Evolutionary conservation across 1,284 basidiomycete species (phyloP).

Genomic region (Cryptococcus sp.): DNA sequence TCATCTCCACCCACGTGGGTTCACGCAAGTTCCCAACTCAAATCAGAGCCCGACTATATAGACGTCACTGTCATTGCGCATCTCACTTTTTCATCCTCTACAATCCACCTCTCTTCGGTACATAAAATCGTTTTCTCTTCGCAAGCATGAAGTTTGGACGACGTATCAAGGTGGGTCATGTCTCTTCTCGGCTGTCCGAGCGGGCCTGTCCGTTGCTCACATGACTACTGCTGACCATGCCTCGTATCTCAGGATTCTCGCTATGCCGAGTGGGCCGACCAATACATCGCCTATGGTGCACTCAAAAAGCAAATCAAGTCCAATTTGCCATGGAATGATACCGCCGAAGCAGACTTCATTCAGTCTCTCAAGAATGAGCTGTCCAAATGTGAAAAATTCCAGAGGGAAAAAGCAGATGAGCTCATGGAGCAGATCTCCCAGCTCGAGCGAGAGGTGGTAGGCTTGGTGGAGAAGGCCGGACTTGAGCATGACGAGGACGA

Average conservation of each 20-base stretch:
- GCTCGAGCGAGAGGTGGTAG: constrained; percentile 76
- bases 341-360: constrained; percentile 80
- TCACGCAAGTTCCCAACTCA: not conserved
- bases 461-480: constrained; percentile 60
- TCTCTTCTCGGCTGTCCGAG: not conserved
- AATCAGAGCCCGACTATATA: not conserved
- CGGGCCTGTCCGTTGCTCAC: not conserved
- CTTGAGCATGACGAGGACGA: constrained; percentile 46
- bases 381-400: constrained; percentile 95
- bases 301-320: constrained; percentile 85
- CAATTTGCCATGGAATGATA: constrained; percentile 64
- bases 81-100: not conserved
- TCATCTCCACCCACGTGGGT: not conserved
- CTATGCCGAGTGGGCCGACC: constrained; percentile 86
- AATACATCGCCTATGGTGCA: constrained; percentile 84
- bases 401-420: constrained; percentile 86
- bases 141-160: constrained; percentile 79
- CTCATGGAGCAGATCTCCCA: constrained; percentile 74
- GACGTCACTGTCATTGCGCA: not conserved
- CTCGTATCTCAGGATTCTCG: constrained; percentile 65
- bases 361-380: constrained; percentile 79
- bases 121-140: not conserved
- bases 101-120: not conserved
- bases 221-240: not conserved
- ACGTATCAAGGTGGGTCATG: constrained; percentile 71